Evolutionary conservation across 495 filamentous ascomycete species (phyloP).

Genomic region (Thozetella sp.): DNA sequence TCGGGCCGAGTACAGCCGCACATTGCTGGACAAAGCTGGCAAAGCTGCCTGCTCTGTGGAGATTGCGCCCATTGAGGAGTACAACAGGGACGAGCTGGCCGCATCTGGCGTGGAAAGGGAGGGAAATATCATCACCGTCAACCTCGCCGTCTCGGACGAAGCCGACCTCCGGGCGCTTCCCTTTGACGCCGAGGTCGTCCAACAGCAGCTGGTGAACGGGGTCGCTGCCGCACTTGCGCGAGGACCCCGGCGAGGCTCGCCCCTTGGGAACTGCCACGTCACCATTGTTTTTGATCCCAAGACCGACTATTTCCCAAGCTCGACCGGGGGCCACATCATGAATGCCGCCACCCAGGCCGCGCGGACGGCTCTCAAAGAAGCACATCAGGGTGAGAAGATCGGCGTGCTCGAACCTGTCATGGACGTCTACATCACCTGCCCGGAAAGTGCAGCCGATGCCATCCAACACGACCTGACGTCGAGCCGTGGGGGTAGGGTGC

Average conservation of each 20-base stretch:
- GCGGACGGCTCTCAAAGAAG: constrained; percentile 61
- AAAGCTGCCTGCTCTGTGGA: constrained; percentile 74
- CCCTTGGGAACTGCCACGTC: constrained; percentile 71
- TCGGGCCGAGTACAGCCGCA: constrained; percentile 70
- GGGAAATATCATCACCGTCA: constrained; percentile 64
- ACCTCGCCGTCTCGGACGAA: constrained; percentile 33
- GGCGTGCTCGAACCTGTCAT: constrained; percentile 91
- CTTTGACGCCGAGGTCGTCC: constrained; percentile 57
- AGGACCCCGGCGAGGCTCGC: constrained; percentile 76
- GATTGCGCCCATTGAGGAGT: constrained; percentile 60
- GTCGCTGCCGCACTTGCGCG: constrained; percentile 82
- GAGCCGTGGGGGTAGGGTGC: constrained; percentile 79
- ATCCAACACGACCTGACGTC: constrained; percentile 92
- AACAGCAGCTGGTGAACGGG: constrained; percentile 73
- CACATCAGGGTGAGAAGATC: constrained; percentile 45
- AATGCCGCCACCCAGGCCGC: constrained; percentile 77
- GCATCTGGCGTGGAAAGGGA: constrained; percentile 39
- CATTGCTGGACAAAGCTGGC: constrained; percentile 77
- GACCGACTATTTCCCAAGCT: constrained; percentile 65
- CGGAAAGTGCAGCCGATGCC: constrained; percentile 76
- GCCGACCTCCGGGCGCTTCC: constrained; percentile 45
- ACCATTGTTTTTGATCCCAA: constrained; percentile 66
- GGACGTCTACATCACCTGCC: constrained; percentile 79
- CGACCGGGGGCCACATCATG: constrained; percentile 74
- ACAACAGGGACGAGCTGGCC: constrained; percentile 32